These are phyloP conservation scores for Chalciporus sp. DNA, from an alignment of 1,284 basidiomycete species.

Conservation along the genomic window DNA sequence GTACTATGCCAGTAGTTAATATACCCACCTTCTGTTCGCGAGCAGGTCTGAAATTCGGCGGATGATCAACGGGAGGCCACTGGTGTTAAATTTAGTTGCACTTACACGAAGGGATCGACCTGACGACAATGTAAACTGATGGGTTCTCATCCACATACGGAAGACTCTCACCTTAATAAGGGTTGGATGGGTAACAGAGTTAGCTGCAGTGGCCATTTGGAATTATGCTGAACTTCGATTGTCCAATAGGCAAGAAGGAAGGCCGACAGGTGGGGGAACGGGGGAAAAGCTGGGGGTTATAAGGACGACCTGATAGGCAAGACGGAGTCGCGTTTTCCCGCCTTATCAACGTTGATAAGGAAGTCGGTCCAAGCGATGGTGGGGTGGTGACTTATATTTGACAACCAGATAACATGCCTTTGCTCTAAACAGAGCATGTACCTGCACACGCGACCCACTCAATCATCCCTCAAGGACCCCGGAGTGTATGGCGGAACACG, in stretches of 20 bases:
- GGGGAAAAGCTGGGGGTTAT: conserved; percentile 4
- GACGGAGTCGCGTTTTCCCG: conserved; percentile 4
- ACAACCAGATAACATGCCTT: neutral
- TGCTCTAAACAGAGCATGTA: too few species aligned
- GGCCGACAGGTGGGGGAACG: neutral
- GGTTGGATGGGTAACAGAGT: conserved; percentile 58
- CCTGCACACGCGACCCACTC: conserved; percentile 5
- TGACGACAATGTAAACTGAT: conserved; percentile 6
- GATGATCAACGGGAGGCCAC: neutral
- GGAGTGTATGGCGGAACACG: neutral
- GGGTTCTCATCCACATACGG: neutral
- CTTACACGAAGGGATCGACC: conserved; percentile 35
- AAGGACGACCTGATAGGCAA: conserved; percentile 2
- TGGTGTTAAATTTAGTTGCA: neutral
- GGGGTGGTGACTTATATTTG: conserved; percentile 2
- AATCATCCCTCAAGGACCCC: too few species aligned
- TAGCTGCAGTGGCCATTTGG: conserved; percentile 57
- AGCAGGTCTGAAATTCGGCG: conserved; percentile 43
- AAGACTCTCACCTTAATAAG: conserved; percentile 38
- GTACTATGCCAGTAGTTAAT: neutral
- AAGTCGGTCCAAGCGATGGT: neutral
- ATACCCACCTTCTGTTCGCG: conserved; percentile 59
- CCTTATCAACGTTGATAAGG: conserved; percentile 16
- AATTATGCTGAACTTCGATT: neutral
- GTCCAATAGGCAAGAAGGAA: neutral